Conservation (phyloP, 805 yeast species). For the Barnettozyma populi region DNA sequence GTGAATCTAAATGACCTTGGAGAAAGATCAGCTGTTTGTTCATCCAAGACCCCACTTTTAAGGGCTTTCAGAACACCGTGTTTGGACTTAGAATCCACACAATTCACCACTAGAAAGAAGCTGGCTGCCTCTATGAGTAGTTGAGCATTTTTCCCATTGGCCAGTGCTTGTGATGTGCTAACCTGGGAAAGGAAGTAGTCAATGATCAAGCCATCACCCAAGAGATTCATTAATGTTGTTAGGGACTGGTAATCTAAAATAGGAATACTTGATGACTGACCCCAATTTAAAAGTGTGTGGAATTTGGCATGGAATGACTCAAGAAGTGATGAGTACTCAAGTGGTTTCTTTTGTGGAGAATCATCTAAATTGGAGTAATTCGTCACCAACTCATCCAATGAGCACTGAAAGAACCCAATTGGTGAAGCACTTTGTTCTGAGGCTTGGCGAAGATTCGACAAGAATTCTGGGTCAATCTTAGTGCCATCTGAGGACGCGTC, state of each 20-base stretch:
- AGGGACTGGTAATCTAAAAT: conserved; percentile 17
- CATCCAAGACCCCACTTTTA: conserved; percentile 3
- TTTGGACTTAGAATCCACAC: conserved; percentile 8
- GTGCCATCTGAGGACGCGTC: conserved; percentile 4
- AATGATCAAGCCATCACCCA: conserved; percentile 17
- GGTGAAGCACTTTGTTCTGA: conserved; percentile 6
- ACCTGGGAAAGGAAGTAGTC: conserved; percentile 21
- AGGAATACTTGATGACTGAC: conserved; percentile 18
- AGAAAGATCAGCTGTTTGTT: not conserved
- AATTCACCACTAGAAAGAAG: conserved; percentile 12
- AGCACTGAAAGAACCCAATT: conserved; percentile 5
- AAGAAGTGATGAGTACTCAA: conserved; percentile 9
- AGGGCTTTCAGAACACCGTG: not conserved
- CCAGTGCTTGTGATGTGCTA: conserved; percentile 7
- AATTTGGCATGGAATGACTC: conserved; percentile 17
- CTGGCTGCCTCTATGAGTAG: conserved; percentile 18
- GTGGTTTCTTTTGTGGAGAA: not conserved
- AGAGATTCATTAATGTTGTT: conserved; percentile 8
- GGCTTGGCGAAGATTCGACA: conserved; percentile 12
- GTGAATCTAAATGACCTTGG: conserved; percentile 2
- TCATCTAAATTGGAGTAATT: not conserved
- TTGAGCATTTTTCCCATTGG: conserved; percentile 14
- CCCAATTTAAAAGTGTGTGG: conserved; percentile 19
- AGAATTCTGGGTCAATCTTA: conserved; percentile 16
- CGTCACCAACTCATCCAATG: not conserved